Conservation (phyloP, 2,329 filamentous ascomycete species). For the Neonectria punicea region DNA sequence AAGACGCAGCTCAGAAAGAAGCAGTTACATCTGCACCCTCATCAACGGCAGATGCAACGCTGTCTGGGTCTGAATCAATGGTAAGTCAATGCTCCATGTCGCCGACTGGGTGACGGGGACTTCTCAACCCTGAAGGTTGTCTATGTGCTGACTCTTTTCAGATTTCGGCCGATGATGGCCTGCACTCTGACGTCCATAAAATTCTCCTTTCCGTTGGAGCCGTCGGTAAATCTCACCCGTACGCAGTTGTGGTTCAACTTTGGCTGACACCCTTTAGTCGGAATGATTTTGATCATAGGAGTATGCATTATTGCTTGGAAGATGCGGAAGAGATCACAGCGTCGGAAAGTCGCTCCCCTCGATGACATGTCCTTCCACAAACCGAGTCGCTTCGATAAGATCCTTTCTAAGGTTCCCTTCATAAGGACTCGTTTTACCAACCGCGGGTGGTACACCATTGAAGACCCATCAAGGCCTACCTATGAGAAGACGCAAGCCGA, state of each 20-base stretch:
- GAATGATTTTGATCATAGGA: constrained; percentile 35
- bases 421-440: constrained; percentile 48
- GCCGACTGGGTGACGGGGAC: not conserved
- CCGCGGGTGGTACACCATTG: constrained; percentile 49
- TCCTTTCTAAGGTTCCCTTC: constrained; percentile 50
- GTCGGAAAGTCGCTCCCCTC: constrained; percentile 20
- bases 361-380: constrained; percentile 37
- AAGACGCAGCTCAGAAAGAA: not conserved
- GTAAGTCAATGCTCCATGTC: constrained; percentile 27
- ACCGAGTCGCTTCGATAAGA: constrained; percentile 35
- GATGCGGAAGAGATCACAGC: constrained; percentile 21
- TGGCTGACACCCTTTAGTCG: constrained; percentile 28
- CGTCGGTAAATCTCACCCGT: constrained; percentile 32
- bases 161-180: constrained; percentile 22
- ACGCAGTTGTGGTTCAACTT: not conserved
- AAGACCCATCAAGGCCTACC: constrained; percentile 37
- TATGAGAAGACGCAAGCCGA: constrained; percentile 37
- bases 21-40: constrained; percentile 21
- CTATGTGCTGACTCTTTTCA: constrained; percentile 15
- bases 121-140: not conserved
- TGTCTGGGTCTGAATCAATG: constrained; percentile 24
- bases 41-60: constrained; percentile 26
- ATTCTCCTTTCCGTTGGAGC: constrained; percentile 38
- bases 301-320: constrained; percentile 41
- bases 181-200: constrained; percentile 40